Base-by-base conservation (phyloP, 352 stramenopile species). In the Thraustotheca clavata region DNA sequence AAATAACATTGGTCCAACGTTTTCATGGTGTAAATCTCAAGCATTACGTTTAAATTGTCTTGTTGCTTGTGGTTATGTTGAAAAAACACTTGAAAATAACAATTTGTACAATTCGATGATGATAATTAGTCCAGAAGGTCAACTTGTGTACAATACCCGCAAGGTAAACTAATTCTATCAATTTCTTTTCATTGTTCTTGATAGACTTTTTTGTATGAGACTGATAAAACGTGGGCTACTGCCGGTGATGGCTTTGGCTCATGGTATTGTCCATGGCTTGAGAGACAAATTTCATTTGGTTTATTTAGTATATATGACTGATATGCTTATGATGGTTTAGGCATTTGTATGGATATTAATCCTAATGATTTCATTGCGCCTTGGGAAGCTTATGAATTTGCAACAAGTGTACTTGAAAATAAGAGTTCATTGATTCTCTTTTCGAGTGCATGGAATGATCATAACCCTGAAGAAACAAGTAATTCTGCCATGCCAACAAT, bases 281-380 rank as follows among this genome's bases (percentile, higher is more conserved):
- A 83, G 65, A 82, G 85, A 68, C 80, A 73, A 5, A 86, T 93
- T 20, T 88, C 80, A 2, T 91, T 93, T 62, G 84, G 57, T 63
- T 36, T 26, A 27, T 20, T 11, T 39, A 4, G 24, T 2, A n/a
- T n/a, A n/a, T n/a, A n/a, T n/a, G n/a, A n/a, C n/a, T n/a, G n/a
- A n/a, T n/a, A n/a, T n/a, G n/a, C n/a, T 9, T 14, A 52, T 9
- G 11, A 9, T 14, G 14, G 49, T 24, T 18, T 69, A 34, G 67
- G 86, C 36, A 91, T 95, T 62, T 95, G 86, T 67, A 95, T 95
- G 86, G 86, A 95, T 69, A 93, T 95, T 61, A 95, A 95, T 59
- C 86, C 86, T 20, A 69, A 88, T 54, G 77, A 92, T 68, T 93
- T 95, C 57, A 72, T 68, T 26, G 69, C 86, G 41, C 72, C 80